Percentiles rank a stretch among this genome's conserved stretches.
phyloP scores from a whole-genome alignment of 352 stramenopile genomes.

The Phytophthora europaea region DNA sequence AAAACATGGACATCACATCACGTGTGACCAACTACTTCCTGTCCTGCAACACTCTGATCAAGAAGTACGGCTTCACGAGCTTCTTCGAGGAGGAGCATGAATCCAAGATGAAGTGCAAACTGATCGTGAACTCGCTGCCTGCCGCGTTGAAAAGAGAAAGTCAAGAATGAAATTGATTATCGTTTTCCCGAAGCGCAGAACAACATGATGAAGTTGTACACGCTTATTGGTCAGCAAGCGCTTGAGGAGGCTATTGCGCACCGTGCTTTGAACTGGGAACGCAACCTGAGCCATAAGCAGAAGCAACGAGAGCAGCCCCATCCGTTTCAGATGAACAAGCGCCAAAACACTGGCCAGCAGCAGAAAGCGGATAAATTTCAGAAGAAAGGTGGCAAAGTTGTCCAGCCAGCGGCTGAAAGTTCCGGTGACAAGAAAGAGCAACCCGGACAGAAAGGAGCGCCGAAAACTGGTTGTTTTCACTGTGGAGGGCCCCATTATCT shows the following conservation, averaged over 20 bases:
- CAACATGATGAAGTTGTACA: neutral
- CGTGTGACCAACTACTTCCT: neutral
- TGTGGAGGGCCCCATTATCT: constrained; percentile 15
- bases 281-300: neutral
- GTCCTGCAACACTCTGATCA: neutral
- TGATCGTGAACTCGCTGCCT: neutral
- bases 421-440: neutral
- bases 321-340: neutral
- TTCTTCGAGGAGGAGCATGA: neutral
- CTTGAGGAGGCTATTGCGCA: neutral
- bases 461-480: constrained; percentile 10
- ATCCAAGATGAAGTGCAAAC: neutral
- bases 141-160: neutral
- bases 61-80: neutral
- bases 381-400: neutral
- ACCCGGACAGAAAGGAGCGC: constrained; percentile 4
- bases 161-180: neutral
- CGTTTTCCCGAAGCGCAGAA: neutral
- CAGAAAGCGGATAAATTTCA: neutral
- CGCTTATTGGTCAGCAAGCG: too few species aligned
- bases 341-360: neutral
- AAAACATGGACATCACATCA: neutral
- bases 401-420: neutral
- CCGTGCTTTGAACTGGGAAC: neutral
- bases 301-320: neutral